A percentile compares a stretch with the other conserved stretches of the same genome.
phyloP scores from a whole-genome alignment of 176 grass and related monocot species.

The Avena sativa region DNA sequence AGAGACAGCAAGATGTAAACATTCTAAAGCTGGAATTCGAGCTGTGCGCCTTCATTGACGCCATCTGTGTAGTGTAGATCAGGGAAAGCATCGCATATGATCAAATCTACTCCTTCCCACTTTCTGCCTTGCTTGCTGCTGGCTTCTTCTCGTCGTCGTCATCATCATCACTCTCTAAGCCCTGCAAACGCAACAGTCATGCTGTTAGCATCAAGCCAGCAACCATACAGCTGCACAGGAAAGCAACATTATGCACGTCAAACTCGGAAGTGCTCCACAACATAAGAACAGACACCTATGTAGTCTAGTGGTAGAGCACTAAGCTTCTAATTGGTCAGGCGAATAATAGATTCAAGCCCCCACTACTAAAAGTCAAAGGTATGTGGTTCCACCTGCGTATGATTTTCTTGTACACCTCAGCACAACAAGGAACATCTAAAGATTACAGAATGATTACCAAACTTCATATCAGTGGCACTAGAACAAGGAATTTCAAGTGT shows the following conservation, averaged over 20 bases:
- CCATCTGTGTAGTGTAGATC: background rate
- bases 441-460: background rate
- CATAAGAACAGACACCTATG: background rate
- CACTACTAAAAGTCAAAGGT: background rate
- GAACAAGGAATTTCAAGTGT: background rate
- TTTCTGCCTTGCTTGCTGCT: slow-evolving; percentile 46
- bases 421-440: slow-evolving; percentile 4
- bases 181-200: slow-evolving; percentile 49
- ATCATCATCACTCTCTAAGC: slow-evolving; percentile 74
- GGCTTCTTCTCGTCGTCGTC: slow-evolving; percentile 42
- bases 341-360: background rate
- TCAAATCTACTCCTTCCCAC: slow-evolving; percentile 34
- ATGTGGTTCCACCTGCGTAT: background rate
- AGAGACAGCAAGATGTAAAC: slow-evolving; percentile 34
- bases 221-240: slow-evolving; percentile 25
- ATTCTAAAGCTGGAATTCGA: slow-evolving; percentile 45
- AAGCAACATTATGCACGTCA: background rate
- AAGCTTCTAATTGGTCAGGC: background rate
- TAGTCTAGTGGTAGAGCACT: slow-evolving; percentile 17
- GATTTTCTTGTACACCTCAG: background rate
- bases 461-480: background rate
- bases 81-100: slow-evolving; percentile 2
- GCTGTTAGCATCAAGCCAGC: slow-evolving; percentile 16
- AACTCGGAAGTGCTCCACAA: background rate
- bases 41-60: background rate